Evolutionary conservation across 352 stramenopile genomes (phyloP).

Genomic region (Pythium myriotylum): DNA sequence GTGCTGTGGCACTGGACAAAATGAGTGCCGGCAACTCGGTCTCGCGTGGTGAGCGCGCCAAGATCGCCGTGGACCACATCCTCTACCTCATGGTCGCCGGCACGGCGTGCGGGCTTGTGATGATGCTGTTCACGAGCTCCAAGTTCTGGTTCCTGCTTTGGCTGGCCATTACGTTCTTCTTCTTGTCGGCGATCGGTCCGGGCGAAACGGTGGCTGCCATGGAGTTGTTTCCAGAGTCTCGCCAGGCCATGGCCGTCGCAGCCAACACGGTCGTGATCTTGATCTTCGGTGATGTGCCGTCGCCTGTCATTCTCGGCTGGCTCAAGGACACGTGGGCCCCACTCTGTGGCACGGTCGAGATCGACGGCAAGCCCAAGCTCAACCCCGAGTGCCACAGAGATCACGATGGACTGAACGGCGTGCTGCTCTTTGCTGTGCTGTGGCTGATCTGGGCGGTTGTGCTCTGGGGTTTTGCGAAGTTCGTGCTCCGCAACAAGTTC

Average conservation of each 20-base stretch:
- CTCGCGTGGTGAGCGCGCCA: conserved; percentile 40
- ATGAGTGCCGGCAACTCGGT: conserved; percentile 40
- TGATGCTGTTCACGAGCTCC: conserved; percentile 51
- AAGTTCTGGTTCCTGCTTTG: conserved; percentile 62
- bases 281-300: conserved; percentile 92
- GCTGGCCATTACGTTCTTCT: conserved; percentile 70
- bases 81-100: conserved; percentile 61
- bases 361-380: conserved; percentile 52
- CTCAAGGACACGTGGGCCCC: conserved; percentile 93
- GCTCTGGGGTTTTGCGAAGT: conserved; percentile 49
- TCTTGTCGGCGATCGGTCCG: conserved; percentile 71
- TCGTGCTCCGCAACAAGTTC: conserved; percentile 32
- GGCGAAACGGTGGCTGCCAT: conserved; percentile 87
- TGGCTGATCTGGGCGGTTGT: conserved; percentile 73
- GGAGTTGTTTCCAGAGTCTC: conserved; percentile 82
- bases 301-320: conserved; percentile 89
- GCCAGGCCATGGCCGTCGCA: conserved; percentile 89
- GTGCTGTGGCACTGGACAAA: conserved; percentile 73
- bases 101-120: conserved; percentile 52
- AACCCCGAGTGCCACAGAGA: conserved; percentile 68
- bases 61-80: conserved; percentile 57
- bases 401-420: conserved; percentile 50
- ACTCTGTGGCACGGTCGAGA: conserved; percentile 73
- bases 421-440: conserved; percentile 74
- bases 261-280: conserved; percentile 92